phyloP scores from a whole-genome alignment of 345 rosid genomes.

The Erodium maritimum region DNA sequence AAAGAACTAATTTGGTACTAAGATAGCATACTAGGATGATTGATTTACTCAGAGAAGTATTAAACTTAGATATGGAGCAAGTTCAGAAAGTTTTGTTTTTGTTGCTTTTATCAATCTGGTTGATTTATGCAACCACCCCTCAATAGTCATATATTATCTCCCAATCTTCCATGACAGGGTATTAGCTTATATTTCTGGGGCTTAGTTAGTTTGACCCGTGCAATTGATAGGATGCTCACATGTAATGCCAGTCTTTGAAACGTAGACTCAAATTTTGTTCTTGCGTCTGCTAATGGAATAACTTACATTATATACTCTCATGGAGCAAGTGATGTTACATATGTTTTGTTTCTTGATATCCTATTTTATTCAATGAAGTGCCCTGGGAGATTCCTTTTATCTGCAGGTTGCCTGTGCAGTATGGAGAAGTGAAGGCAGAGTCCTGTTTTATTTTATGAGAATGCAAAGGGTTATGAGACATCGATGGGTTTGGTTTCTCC shows the following conservation, averaged over 20 bases:
- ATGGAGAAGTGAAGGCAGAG: too few species aligned
- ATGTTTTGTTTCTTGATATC: not conserved
- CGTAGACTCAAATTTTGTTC: not conserved
- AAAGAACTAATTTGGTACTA: too few species aligned
- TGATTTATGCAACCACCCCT: too few species aligned
- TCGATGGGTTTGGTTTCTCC: not conserved
- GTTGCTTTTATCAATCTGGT: too few species aligned
- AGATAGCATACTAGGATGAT: not conserved
- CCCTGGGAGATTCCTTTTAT: slow-evolving; percentile 5
- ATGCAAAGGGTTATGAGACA: not conserved
- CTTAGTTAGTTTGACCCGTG: not conserved
- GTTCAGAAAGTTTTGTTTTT: too few species aligned
- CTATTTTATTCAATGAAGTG: not conserved
- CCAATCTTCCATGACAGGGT: too few species aligned
- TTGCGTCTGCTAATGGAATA: not conserved
- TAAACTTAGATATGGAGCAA: too few species aligned
- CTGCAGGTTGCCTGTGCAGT: too few species aligned
- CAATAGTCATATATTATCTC: too few species aligned
- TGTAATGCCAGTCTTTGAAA: not conserved
- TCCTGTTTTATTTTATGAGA: not conserved
- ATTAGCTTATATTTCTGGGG: too few species aligned
- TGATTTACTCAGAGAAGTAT: too few species aligned
- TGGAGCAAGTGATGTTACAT: slow-evolving; percentile 2
- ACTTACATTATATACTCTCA: not conserved
- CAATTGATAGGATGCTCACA: slow-evolving; percentile 5